These are phyloP conservation scores for Candida pseudofarinosa DNA, from an alignment of 805 yeast genomes.

Conservation along the genomic window DNA sequence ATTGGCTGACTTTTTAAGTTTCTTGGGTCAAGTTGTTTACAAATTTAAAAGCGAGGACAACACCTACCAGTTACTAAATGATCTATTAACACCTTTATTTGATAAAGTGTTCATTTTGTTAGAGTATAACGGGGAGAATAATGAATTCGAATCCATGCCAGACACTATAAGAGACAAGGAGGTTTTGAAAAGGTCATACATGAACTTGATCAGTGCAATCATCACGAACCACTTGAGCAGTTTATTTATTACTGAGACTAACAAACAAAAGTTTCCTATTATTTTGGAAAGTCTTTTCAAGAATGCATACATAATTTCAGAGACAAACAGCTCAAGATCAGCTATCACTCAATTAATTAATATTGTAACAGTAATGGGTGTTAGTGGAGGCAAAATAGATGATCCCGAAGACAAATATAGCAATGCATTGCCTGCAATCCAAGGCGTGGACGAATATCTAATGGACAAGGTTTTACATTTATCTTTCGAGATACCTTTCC, in stretches of 20 bases:
- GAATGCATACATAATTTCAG: constrained; percentile 60
- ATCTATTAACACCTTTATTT: constrained; percentile 70
- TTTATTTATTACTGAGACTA: constrained; percentile 65
- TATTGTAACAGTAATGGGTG: constrained; percentile 56
- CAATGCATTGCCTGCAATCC: constrained; percentile 47
- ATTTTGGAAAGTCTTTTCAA: constrained; percentile 62
- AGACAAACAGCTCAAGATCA: constrained; percentile 60
- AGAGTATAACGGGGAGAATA: constrained; percentile 20
- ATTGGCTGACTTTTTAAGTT: constrained; percentile 75
- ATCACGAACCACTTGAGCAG: constrained; percentile 77
- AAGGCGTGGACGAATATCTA: constrained; percentile 67
- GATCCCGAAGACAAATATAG: constrained; percentile 58
- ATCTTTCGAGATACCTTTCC: constrained; percentile 77
- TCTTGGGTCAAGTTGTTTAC: constrained; percentile 85
- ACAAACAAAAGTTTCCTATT: constrained; percentile 55
- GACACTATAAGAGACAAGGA: constrained; percentile 64
- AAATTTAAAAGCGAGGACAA: constrained; percentile 61
- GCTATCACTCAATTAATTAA: constrained; percentile 68
- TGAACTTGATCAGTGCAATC: constrained; percentile 64
- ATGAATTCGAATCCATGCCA: constrained; percentile 28
- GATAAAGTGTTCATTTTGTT: constrained; percentile 55
- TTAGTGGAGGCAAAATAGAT: constrained; percentile 59
- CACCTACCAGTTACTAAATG: constrained; percentile 70
- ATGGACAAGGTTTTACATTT: constrained; percentile 64
- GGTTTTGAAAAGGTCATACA: constrained; percentile 63